Base-by-base conservation (phyloP, 2,329 filamentous ascomycete genomes). In the Diaporthe australafricana region DNA sequence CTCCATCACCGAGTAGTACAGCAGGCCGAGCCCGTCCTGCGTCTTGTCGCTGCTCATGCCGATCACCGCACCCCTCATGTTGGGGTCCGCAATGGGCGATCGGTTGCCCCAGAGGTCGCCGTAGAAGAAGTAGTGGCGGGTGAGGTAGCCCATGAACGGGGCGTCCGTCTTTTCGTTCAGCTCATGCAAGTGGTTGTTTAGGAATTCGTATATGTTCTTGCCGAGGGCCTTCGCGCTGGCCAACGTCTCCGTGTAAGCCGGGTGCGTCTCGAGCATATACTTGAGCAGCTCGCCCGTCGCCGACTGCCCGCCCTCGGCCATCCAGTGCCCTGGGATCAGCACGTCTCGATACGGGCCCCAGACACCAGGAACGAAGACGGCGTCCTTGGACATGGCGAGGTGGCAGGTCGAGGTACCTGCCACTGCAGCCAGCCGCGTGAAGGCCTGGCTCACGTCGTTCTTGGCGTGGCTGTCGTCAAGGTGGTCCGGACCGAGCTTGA, bases 261-360 rank as follows among this genome's bases (percentile, higher is more conserved):
- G 94, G 80, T 99, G 96, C 1, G 95, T 98, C 81, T 98, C 96
- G 67, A 98, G 90, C 77, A 98, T 93, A 83, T 98, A 94, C 79
- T 96, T 95, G 63, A 99, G 87, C 70, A 99, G 88, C 82, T 98
- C 96, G 67, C 96, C 96, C 0, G 96, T 99, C 5, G 96, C 96
- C 32, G 94, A 98, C 83, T 99, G 96, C 16, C 96, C 96, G 75
- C 96, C 96, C 82, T 99, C 96, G 20, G 96, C 95, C 89, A 99
- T 94, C 96, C 96, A 99, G 84, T 92, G 97, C 72, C 91, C 92
- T 0, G 96, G 95, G 25, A 98, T 89, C 52, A 99, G 88, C 6
- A 98, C 96, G 79, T 99, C 96, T 72, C 95, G 89, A 85, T 99
- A 99, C 0, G 96, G 96, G 0, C 96, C 96, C 96, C 96, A 99